Percentiles rank a stretch among this genome's conserved stretches.
Evolutionary conservation across 257 asterid species (phyloP).

Genomic region (Solanum habrochaites): DNA sequence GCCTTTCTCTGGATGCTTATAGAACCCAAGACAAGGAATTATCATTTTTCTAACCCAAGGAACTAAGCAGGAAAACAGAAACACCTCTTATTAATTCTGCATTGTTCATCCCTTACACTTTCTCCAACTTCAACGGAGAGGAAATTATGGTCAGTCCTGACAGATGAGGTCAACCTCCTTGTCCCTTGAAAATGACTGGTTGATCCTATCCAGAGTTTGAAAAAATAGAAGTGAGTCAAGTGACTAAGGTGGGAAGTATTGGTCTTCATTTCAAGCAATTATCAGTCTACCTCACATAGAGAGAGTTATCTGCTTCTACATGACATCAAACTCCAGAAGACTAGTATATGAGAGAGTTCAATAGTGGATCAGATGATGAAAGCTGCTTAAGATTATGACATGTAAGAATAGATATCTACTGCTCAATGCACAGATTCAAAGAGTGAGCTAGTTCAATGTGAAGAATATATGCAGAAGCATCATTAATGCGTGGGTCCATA

Average conservation of each 20-base stretch:
- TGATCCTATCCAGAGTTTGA: neutral
- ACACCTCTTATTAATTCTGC: neutral
- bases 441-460: neutral
- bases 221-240: neutral
- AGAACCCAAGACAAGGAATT: neutral
- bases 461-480: neutral
- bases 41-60: neutral
- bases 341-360: neutral
- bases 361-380: neutral
- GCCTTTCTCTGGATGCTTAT: neutral
- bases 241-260: neutral
- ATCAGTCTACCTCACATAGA: neutral
- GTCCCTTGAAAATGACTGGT: neutral
- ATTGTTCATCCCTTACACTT: neutral
- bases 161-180: neutral
- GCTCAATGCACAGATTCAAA: neutral
- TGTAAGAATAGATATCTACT: neutral
- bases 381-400: neutral
- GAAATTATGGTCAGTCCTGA: neutral
- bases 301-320: neutral
- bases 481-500: neutral
- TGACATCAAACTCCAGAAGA: neutral
- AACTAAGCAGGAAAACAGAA: neutral
- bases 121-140: neutral
- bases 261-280: neutral